These are phyloP conservation scores for Pestalotiopsis sp. DNA, from an alignment of 2,329 filamentous ascomycete species.

Conservation along the genomic window DNA sequence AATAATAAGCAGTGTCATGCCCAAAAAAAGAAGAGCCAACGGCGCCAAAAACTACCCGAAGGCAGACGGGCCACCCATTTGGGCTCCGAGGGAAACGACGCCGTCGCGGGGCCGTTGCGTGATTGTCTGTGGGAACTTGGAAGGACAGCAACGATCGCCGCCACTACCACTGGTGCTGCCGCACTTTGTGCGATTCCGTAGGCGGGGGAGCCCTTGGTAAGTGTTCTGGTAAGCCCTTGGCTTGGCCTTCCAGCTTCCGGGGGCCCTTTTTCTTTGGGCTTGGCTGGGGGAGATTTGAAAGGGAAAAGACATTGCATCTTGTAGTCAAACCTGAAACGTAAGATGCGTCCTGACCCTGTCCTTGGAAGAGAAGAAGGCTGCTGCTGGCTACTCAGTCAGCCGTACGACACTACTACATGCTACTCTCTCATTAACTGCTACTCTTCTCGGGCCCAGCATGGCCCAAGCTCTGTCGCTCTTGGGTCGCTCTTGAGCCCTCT, in stretches of 20 bases:
- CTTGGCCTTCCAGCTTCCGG: not conserved
- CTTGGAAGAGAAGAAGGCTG: not conserved
- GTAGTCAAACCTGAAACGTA: slow-evolving; percentile 12
- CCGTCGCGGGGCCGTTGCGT: slow-evolving; percentile 1
- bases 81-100: not conserved
- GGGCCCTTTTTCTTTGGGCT: not conserved
- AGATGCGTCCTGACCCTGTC: slow-evolving; percentile 6
- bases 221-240: not conserved
- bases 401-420: not conserved
- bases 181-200: not conserved
- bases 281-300: slow-evolving; percentile 9
- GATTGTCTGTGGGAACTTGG: not conserved
- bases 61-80: not conserved
- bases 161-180: not conserved
- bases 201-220: not conserved
- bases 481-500: not conserved
- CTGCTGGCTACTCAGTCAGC: not conserved
- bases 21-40: not conserved
- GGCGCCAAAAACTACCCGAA: not conserved
- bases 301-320: slow-evolving; percentile 12
- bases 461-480: not conserved
- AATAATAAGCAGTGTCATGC: slow-evolving; percentile 6
- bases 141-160: slow-evolving; percentile 1
- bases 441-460: not conserved
- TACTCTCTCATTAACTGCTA: not conserved